Percentiles rank a stretch among this genome's conserved stretches.
Evolutionary conservation across 306 rosid species (phyloP).

Genomic region (Oemleria cerasiformis): DNA sequence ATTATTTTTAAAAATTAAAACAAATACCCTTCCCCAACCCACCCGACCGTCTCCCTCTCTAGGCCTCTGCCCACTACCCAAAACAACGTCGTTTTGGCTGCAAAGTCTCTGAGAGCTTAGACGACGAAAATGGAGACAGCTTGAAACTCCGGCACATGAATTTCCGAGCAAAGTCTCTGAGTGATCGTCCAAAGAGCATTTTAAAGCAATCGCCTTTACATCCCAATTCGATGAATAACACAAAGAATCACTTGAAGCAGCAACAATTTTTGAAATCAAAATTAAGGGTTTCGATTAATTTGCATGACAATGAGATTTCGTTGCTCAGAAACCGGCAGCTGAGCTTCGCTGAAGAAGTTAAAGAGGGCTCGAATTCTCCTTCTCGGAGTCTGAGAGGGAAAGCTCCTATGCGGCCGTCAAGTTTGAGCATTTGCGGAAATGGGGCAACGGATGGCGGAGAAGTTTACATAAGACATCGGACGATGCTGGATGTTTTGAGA

Average conservation of each 20-base stretch:
- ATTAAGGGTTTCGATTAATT: conserved; percentile 72
- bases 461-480: conserved; percentile 33
- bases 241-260: conserved; percentile 29
- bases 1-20: no score
- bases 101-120: conserved; percentile 16
- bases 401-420: conserved; percentile 21
- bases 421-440: conserved; percentile 24
- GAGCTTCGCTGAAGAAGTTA: conserved; percentile 60
- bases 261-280: conserved; percentile 46
- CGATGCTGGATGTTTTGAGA: conserved; percentile 68
- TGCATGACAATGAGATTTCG: conserved; percentile 90
- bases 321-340: conserved; percentile 48
- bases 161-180: conserved; percentile 36
- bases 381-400: conserved; percentile 28
- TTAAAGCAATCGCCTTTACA: conserved; percentile 59
- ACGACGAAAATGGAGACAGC: conserved; percentile 30
- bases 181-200: conserved; percentile 65
- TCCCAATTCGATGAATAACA: conserved; percentile 31
- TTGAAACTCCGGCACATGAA: conserved; percentile 9
- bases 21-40: no score
- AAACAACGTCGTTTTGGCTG: no score
- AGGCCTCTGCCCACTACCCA: no score
- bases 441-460: conserved; percentile 12
- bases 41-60: no score
- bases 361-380: conserved; percentile 12